Evolutionary conservation across 116 monocot genomes (phyloP).

Genomic region (Trichopus zeylanicus): DNA sequence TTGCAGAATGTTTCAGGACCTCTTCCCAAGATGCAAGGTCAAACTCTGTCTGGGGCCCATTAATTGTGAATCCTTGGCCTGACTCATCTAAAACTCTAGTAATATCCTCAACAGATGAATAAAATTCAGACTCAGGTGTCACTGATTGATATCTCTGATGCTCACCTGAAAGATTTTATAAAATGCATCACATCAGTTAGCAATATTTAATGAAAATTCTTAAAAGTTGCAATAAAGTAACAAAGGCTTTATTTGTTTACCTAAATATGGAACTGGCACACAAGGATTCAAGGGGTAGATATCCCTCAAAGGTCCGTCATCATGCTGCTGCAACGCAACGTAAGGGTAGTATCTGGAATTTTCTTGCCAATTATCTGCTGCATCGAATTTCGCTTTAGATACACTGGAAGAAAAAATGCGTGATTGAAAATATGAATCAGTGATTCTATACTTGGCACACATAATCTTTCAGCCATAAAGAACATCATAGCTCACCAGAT

Average conservation of each 20-base stretch:
- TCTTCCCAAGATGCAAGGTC: constrained; percentile 47
- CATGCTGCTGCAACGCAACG: constrained; percentile 60
- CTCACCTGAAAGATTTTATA: constrained; percentile 21
- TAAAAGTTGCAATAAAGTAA: not conserved
- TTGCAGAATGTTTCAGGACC: constrained; percentile 25
- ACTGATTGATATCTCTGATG: constrained; percentile 18
- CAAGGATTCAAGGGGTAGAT: constrained; percentile 17
- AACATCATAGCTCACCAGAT: constrained; percentile 33
- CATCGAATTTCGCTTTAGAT: constrained; percentile 96
- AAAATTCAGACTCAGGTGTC: constrained; percentile 31
- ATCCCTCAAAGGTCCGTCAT: constrained; percentile 50
- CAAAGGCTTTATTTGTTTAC: constrained; percentile 38
- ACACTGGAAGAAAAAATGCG: constrained; percentile 86
- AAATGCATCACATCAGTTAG: not conserved
- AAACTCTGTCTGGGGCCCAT: constrained; percentile 22
- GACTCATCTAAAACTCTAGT: constrained; percentile 31
- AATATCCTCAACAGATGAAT: constrained; percentile 38
- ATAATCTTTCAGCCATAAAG: not conserved
- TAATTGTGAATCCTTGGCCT: constrained; percentile 28
- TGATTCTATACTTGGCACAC: constrained; percentile 26
- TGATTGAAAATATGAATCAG: constrained; percentile 83
- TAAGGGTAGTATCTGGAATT: constrained; percentile 90
- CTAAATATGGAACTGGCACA: constrained; percentile 22
- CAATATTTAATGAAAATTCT: constrained; percentile 2
- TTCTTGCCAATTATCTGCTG: constrained; percentile 88